Evolutionary conservation across 257 asterid species (phyloP), one percentile per base, ranked within the genome.

Genomic region (Plantago elongata): DNA sequence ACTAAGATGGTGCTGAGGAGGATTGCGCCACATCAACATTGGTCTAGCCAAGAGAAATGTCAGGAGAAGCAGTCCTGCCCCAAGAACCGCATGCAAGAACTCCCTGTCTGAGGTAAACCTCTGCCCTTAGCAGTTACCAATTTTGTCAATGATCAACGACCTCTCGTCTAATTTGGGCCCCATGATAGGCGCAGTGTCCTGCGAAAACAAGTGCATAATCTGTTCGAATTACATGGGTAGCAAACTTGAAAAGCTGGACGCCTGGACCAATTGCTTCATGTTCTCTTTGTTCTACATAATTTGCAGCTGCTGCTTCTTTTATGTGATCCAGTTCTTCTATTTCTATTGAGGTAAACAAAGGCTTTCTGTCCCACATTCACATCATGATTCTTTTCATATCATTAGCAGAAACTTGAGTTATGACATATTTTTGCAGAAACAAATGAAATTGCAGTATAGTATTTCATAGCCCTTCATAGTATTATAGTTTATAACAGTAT

Each of bases 1-100:
- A 74, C 54, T 0, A 86, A 57, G 72, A 81, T 72, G 84, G 46
- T 77, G 57, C 76, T 73, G 95, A 0, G 98, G 98, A 8, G 95
- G 96, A 66, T 85, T 91, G 1, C 88, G 85, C 96, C 98, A 91
- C 73, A 74, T 63, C 0, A 96, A 96, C 47, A 90, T 83, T n/a
- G 90, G 85, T 3, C 95, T 96, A 0, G 95, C 87, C 30, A 90
- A 78, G 0, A 91, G 75, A 52, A 84, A 85, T 3, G 82, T 75
- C 70, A 78, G 83, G 5, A 90, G 83, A 44, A 85, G 81, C 0
- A 95, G 96, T 4, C 92, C 85, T 4, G 85, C 75, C 59, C 74
- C 89, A 38, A 79, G 56, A 1, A 91, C 94, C 13, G 90, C 74
- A 68, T 86, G 74, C 51, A 91, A 50, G 15, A 91, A 66, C 38